Evolutionary conservation across 306 rosid genomes (phyloP), one percentile per base, ranked within the genome.

Genomic region (Cucurbita moschata): DNA sequence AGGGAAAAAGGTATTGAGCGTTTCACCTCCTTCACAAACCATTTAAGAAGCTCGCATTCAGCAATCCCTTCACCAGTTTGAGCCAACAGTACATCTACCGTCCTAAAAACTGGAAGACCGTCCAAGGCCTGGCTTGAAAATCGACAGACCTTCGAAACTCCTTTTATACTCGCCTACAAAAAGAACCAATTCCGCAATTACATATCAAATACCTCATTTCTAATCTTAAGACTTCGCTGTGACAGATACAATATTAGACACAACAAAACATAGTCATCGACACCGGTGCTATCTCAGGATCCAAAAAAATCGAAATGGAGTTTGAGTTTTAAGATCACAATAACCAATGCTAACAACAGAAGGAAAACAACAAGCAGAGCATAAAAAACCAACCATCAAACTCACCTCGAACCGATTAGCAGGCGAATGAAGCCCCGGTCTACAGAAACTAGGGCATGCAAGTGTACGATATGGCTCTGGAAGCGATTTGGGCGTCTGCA

Each of bases 41-140:
- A 94, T 80, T 85, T 90, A 78, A 94, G 97, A 75, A 94, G 96
- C 60, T 94, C 97, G 44, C 98, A 94, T 81, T 94, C 98, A 3
- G 97, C 98, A 85, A 94, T 94, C 52, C 98, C 97, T 84, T 94
- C 98, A 35, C 98, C 98, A n/a, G 98, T 94, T 77, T 94, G 97
- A 8, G 97, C 98, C 85, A 94, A 79, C 2, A 89, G 97, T 4
- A 94, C 89, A 40, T 91, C 96, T 53, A 94, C 95, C 10, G 82
- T 11, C 43, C 84, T 87, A 49, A 77, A 80, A 12, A 43, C 72
- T 5, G 83, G 76, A 82, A 80, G 76, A 7, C 82, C 87, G 8
- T 76, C 66, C 61, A 60, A 74, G 26, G 86, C 78, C 61, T 85
- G 86, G 81, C 82, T 76, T 16, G 97, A 90, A 83, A 83, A 87